Conservation (phyloP, 1,284 basidiomycete species). For the Moesziomyces globuligerus region DNA sequence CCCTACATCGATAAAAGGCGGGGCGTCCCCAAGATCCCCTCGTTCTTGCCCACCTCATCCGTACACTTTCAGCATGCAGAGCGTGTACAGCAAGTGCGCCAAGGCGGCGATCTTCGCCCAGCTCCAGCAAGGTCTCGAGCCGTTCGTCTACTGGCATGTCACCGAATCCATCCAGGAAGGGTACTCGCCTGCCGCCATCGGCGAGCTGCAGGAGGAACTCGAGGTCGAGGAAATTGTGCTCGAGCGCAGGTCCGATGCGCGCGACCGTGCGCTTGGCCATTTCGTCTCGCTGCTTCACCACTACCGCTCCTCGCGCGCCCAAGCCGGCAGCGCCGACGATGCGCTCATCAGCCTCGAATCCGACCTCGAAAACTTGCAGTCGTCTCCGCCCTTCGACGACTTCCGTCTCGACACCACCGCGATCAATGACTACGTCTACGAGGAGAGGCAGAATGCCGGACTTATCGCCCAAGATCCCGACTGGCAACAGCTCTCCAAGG, state of each 20-base stretch:
- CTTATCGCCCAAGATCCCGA: conserved; percentile 24
- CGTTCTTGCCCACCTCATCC: not conserved
- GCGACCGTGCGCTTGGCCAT: conserved; percentile 31
- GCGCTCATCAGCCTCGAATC: conserved; percentile 8
- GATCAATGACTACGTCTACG: conserved; percentile 33
- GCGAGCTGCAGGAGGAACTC: conserved; percentile 22
- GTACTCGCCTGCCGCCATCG: conserved; percentile 23
- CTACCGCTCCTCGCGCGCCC: conserved; percentile 15
- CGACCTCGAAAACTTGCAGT: conserved; percentile 5
- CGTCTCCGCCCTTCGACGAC: conserved; percentile 2
- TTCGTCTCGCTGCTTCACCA: conserved; percentile 25
- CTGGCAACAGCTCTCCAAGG: conserved; percentile 9
- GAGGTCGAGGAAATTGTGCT: conserved; percentile 42
- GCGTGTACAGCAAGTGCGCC: conserved; percentile 12
- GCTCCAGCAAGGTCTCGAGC: conserved; percentile 31
- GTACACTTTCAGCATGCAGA: conserved; percentile 7
- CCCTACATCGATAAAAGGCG: not conserved
- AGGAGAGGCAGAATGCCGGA: conserved; percentile 22
- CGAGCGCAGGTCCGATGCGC: conserved; percentile 22
- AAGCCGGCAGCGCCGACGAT: not conserved
- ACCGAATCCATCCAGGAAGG: conserved; percentile 34
- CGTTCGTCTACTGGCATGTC: conserved; percentile 40
- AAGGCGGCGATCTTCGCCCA: conserved; percentile 16
- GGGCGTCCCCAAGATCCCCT: not conserved
- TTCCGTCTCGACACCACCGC: conserved; percentile 17